These are phyloP conservation scores for Lipomyces orientalis DNA, from an alignment of 805 yeast species.

Conservation along the genomic window DNA sequence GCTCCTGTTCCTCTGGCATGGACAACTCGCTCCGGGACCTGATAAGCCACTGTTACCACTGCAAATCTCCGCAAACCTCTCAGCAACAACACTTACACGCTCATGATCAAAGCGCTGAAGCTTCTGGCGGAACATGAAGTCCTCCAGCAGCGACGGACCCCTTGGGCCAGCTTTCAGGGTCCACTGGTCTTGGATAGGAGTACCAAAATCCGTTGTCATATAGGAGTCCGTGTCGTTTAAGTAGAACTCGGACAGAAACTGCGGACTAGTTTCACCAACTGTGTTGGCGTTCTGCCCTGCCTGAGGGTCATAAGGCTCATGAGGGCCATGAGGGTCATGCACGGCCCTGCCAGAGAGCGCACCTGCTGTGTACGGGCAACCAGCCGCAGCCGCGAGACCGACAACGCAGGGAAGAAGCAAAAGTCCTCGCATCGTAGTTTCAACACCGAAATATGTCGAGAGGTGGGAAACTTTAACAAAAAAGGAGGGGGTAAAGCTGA, in stretches of 20 bases:
- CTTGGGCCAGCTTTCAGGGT: conserved; percentile 10
- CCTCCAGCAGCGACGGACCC: conserved; percentile 62
- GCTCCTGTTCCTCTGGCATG: conserved; percentile 94
- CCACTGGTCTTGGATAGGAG: conserved; percentile 11
- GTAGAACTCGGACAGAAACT: conserved; percentile 6
- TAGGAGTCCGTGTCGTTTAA: conserved; percentile 10
- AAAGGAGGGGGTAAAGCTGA: no score
- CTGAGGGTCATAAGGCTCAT: background rate
- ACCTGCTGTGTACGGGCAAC: background rate
- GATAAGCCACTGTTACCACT: background rate
- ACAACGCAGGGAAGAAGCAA: conserved; percentile 5
- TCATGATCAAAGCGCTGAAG: conserved; percentile 89
- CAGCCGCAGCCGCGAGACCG: conserved; percentile 1
- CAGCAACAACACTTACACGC: conserved; percentile 47
- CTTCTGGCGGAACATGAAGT: conserved; percentile 77
- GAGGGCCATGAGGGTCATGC: background rate
- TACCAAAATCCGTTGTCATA: conserved; percentile 10
- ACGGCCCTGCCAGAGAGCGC: conserved; percentile 1
- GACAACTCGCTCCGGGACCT: conserved; percentile 85
- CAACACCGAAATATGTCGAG: no score
- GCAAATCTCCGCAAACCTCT: background rate
- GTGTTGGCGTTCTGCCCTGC: conserved; percentile 5
- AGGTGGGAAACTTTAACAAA: no score
- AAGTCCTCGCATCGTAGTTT: background rate
- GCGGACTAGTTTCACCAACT: background rate